Percentiles rank a stretch among this genome's conserved stretches.
Conservation (phyloP, 495 filamentous ascomycete species). For the Rhypophila decipiens region DNA sequence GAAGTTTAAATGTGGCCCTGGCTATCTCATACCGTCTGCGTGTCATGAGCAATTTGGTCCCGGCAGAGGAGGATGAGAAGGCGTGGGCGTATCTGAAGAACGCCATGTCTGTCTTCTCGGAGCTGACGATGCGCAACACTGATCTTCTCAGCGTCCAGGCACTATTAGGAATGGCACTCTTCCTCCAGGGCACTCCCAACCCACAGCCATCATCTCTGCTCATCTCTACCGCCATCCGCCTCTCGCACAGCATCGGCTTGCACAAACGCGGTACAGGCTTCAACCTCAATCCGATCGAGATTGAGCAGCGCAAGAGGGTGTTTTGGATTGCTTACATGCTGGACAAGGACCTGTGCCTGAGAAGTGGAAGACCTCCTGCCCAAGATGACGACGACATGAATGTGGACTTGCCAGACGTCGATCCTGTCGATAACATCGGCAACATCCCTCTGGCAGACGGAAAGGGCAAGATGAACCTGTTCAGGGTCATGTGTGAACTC, state of each 20-base stretch:
- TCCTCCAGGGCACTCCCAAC: slow-evolving; percentile 94
- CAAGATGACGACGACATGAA: slow-evolving; percentile 99
- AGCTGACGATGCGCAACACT: slow-evolving; percentile 91
- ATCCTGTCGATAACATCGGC: slow-evolving; percentile 85
- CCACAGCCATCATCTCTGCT: slow-evolving; percentile 93
- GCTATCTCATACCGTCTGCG: slow-evolving; percentile 87
- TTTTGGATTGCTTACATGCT: slow-evolving; percentile 98
- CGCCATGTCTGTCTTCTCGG: slow-evolving; percentile 84
- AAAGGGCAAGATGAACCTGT: slow-evolving; percentile 90
- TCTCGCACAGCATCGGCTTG: slow-evolving; percentile 89
- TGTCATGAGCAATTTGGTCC: slow-evolving; percentile 91
- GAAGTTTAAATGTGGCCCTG: slow-evolving; percentile 86
- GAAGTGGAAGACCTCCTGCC: slow-evolving; percentile 84
- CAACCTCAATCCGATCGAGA: slow-evolving; percentile 81
- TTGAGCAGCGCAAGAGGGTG: slow-evolving; percentile 91
- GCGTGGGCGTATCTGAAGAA: slow-evolving; percentile 96
- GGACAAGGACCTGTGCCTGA: slow-evolving; percentile 91
- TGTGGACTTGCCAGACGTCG: slow-evolving; percentile 86
- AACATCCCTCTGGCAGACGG: slow-evolving; percentile 86
- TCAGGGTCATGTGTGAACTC: slow-evolving; percentile 85
- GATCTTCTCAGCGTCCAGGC: slow-evolving; percentile 97
- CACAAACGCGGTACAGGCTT: slow-evolving; percentile 90
- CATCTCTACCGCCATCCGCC: slow-evolving; percentile 84
- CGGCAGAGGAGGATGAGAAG: slow-evolving; percentile 83
- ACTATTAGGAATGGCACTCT: slow-evolving; percentile 89